A percentile compares a stretch with the other conserved stretches of the same genome.
These are phyloP conservation scores for Yueomyces sp. DNA, from an alignment of 805 yeast genomes.

Conservation along the genomic window DNA sequence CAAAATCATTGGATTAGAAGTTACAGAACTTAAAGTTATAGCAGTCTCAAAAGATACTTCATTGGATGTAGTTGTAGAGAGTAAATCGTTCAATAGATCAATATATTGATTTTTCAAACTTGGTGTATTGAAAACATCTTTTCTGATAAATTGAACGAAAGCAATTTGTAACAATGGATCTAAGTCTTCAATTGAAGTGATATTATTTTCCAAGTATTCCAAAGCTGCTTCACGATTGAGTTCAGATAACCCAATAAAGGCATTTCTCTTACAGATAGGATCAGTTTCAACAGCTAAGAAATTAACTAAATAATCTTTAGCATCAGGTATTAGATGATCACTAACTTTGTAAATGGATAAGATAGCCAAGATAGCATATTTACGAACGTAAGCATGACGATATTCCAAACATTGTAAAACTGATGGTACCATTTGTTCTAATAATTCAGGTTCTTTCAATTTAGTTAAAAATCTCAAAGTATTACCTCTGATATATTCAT, in stretches of 20 bases:
- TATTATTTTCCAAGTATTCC: conserved; percentile 62
- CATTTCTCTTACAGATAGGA: conserved; percentile 89
- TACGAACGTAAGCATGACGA: conserved; percentile 95
- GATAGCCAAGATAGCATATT: conserved; percentile 89
- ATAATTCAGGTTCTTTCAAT: conserved; percentile 80
- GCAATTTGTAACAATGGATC: conserved; percentile 83
- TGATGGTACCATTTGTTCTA: conserved; percentile 91
- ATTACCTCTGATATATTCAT: conserved; percentile 92
- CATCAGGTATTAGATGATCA: conserved; percentile 86
- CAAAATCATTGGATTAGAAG: conserved; percentile 52
- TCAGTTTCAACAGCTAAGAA: conserved; percentile 77
- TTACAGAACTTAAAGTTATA: conserved; percentile 51
- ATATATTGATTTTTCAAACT: conserved; percentile 60
- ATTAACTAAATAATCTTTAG: conserved; percentile 66
- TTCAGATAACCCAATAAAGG: conserved; percentile 75
- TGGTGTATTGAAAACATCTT: conserved; percentile 54
- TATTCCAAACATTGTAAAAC: conserved; percentile 86
- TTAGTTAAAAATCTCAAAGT: conserved; percentile 86
- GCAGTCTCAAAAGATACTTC: conserved; percentile 86
- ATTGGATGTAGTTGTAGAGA: conserved; percentile 47
- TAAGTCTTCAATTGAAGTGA: conserved; percentile 42
- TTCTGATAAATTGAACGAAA: conserved; percentile 81
- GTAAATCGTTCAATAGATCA: conserved; percentile 54
- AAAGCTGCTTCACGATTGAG: conserved; percentile 78
- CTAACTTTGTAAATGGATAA: conserved; percentile 70